Conservation (phyloP, 2,329 filamentous ascomycete species). For the Colletotrichum horii region DNA sequence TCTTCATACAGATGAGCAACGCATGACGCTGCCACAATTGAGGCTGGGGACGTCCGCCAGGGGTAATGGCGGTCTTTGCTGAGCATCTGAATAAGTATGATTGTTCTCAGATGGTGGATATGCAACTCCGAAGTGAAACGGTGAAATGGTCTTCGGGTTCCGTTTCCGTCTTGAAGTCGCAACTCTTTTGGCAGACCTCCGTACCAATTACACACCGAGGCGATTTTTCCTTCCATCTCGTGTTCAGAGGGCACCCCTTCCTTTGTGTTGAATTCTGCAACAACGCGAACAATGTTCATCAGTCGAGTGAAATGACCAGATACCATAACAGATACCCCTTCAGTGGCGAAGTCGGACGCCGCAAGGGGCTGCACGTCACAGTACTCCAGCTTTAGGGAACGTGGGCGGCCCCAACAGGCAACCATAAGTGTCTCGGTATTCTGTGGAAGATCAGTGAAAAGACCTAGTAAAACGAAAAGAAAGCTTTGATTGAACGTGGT, state of each 20-base stretch:
- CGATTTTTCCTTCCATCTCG: background rate
- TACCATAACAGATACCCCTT: background rate
- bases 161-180: background rate
- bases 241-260: background rate
- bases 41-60: background rate
- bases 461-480: background rate
- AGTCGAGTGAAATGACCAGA: background rate
- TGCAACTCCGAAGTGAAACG: background rate
- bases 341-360: background rate
- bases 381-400: background rate
- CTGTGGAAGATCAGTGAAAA: background rate
- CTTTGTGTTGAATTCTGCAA: background rate
- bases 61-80: background rate
- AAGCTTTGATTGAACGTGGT: background rate
- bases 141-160: background rate
- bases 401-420: background rate
- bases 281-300: background rate
- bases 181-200: background rate
- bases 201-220: background rate
- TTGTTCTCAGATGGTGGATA: background rate
- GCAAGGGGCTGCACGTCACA: background rate
- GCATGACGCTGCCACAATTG: background rate
- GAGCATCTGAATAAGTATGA: background rate
- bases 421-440: background rate
- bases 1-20: background rate